These are phyloP conservation scores for Toxicodendron radicans DNA, from an alignment of 345 rosid species.

Conservation along the genomic window DNA sequence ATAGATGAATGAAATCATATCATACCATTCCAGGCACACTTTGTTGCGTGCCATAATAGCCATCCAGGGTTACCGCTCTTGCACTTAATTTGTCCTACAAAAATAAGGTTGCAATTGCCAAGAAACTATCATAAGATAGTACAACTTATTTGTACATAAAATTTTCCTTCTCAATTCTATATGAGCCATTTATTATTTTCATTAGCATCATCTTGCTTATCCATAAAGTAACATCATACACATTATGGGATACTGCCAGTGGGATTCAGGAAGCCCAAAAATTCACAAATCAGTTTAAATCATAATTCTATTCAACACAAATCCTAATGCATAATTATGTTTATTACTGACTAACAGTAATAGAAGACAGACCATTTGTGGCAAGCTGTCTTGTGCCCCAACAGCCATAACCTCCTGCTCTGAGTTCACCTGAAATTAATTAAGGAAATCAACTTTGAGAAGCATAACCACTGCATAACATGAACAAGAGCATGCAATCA, in stretches of 20 bases:
- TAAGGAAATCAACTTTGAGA: conserved; percentile 10
- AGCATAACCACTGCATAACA: neutral
- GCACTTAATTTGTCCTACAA: conserved; percentile 48
- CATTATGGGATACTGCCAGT: neutral
- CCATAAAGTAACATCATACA: neutral
- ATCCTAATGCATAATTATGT: neutral
- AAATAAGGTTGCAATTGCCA: neutral
- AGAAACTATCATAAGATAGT: neutral
- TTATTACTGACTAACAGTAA: neutral
- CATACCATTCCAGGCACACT: conserved; percentile 52
- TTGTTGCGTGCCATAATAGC: conserved; percentile 48
- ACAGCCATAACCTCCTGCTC: conserved; percentile 42
- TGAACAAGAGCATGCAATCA: conserved; percentile 2
- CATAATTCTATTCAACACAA: neutral
- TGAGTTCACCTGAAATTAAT: conserved; percentile 39
- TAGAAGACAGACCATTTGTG: conserved; percentile 50
- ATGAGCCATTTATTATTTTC: neutral
- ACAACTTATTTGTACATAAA: neutral
- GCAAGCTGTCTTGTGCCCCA: conserved; percentile 53
- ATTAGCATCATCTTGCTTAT: neutral
- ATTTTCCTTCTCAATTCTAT: neutral
- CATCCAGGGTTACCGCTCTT: conserved; percentile 43
- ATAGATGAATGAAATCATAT: conserved; percentile 5
- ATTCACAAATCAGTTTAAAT: neutral
- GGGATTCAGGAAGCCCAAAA: neutral